Conservation (phyloP, 202 grass and related monocot genomes). For the Digitaria exilis region DNA sequence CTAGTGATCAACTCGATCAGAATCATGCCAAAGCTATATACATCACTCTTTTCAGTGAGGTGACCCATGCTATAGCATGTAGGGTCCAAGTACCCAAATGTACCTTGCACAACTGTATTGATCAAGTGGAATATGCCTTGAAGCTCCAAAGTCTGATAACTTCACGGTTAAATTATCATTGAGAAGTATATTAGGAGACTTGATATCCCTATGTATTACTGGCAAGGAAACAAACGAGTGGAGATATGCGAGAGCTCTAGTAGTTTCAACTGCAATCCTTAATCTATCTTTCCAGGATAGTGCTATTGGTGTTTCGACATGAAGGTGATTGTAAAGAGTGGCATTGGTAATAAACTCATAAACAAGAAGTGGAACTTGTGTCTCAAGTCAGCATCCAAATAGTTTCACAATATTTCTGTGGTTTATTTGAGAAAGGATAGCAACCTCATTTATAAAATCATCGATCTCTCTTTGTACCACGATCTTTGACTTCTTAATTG, state of each 20-base stretch:
- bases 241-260: neutral
- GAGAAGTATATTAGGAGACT: neutral
- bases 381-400: neutral
- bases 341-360: neutral
- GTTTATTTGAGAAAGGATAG: neutral
- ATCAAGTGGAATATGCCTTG: neutral
- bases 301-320: neutral
- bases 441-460: neutral
- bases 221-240: neutral
- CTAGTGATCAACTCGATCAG: neutral
- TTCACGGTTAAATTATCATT: neutral
- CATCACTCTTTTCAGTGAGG: neutral
- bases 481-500: neutral
- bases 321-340: neutral
- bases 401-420: neutral
- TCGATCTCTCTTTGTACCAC: neutral
- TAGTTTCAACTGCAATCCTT: neutral
- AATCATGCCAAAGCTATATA: neutral
- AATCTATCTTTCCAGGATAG: neutral
- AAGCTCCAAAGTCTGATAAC: neutral
- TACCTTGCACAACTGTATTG: neutral
- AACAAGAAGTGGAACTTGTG: neutral
- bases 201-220: neutral
- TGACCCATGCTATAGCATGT: neutral
- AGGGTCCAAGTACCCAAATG: neutral